phyloP scores from a whole-genome alignment of 768 basidiomycete genomes.

The Termitomyces sp. region DNA sequence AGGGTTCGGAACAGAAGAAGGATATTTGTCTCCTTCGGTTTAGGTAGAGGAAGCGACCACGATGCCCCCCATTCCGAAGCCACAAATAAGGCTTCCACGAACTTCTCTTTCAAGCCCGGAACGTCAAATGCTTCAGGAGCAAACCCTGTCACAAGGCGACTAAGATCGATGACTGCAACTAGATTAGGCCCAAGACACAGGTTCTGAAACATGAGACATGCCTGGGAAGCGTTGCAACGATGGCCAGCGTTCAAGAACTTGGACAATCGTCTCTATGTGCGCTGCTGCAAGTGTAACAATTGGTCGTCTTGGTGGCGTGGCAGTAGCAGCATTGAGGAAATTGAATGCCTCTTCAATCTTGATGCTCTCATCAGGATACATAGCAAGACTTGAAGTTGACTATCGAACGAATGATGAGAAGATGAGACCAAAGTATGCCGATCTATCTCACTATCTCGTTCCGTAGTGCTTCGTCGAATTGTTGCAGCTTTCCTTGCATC shows the following conservation, averaged over 20 bases:
- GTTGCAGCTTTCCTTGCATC: conserved; percentile 74
- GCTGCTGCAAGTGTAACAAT: conserved; percentile 32
- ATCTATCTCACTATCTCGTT: conserved; percentile 58
- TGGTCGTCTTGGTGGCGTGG: conserved; percentile 28
- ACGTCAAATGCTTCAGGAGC: conserved; percentile 49
- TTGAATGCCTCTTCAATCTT: conserved; percentile 61
- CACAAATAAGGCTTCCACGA: conserved; percentile 60
- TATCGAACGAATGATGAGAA: conserved; percentile 22
- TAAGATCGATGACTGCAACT: conserved; percentile 75
- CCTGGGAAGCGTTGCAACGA: conserved; percentile 65
- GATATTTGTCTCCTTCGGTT: conserved; percentile 80
- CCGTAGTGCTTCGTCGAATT: conserved; percentile 67
- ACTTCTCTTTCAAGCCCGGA: conserved; percentile 41
- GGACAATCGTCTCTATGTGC: conserved; percentile 61
- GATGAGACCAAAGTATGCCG: background rate
- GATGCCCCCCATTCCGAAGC: conserved; percentile 64
- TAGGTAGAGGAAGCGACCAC: conserved; percentile 55
- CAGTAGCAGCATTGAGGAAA: conserved; percentile 50
- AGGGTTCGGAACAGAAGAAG: conserved; percentile 76
- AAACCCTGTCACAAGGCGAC: conserved; percentile 69
- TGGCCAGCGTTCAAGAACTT: conserved; percentile 75
- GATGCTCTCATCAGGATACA: conserved; percentile 60
- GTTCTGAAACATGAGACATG: background rate
- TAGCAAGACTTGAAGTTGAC: conserved; percentile 70
- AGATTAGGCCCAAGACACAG: background rate